Conservation (phyloP, 768 basidiomycete species). For the Tylopilus rubrobrunneus region DNA sequence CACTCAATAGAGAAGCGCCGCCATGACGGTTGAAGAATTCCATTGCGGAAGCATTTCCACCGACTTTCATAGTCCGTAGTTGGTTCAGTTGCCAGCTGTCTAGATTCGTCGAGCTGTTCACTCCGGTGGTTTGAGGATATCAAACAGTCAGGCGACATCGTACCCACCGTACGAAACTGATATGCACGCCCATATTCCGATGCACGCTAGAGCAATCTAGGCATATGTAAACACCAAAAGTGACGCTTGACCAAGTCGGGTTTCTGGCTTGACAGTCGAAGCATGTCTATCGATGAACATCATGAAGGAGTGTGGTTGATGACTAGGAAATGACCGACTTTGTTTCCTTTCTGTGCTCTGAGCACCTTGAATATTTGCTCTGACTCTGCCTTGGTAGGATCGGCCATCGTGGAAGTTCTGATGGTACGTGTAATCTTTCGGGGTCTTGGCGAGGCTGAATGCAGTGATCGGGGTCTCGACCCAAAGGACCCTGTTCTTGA, state of each 20-base stretch:
- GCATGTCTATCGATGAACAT: constrained; percentile 60
- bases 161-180: constrained; percentile 89
- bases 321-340: constrained; percentile 39
- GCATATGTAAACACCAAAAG: constrained; percentile 96
- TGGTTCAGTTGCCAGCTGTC: constrained; percentile 92
- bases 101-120: constrained; percentile 85
- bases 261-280: constrained; percentile 96
- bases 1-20: constrained; percentile 61
- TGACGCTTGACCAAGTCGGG: constrained; percentile 97
- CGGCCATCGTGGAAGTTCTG: constrained; percentile 46
- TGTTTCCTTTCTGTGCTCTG: constrained; percentile 84
- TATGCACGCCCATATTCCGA: constrained; percentile 97
- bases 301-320: constrained; percentile 1
- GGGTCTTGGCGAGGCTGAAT: constrained; percentile 9
- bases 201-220: constrained; percentile 95
- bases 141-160: background rate
- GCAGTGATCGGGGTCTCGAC: constrained; percentile 12
- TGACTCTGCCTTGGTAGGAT: constrained; percentile 82
- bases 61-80: constrained; percentile 94
- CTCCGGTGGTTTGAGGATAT: constrained; percentile 17
- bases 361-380: constrained; percentile 82
- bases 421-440: constrained; percentile 18
- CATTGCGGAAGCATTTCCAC: constrained; percentile 81
- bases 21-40: constrained; percentile 93
- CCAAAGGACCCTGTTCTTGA: too few species aligned